Percentiles rank a stretch among this genome's conserved stretches.
phyloP scores from a whole-genome alignment of 2,329 filamentous ascomycete species.

The Pyricularia sp. region DNA sequence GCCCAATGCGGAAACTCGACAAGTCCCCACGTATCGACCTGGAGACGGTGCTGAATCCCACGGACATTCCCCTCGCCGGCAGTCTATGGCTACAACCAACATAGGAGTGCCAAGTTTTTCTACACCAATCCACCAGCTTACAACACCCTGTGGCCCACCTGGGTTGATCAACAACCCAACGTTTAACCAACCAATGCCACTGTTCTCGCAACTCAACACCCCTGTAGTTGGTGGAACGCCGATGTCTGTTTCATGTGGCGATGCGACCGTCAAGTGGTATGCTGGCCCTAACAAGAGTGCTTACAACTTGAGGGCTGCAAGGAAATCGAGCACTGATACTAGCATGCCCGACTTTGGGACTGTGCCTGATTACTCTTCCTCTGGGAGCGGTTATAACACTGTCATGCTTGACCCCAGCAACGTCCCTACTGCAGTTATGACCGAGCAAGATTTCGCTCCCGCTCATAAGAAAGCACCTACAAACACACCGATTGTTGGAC shows the following conservation, averaged over 20 bases:
- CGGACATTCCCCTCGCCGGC: slow-evolving; percentile 49
- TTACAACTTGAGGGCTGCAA: slow-evolving; percentile 8
- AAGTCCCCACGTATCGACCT: slow-evolving; percentile 27
- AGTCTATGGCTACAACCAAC: slow-evolving; percentile 9
- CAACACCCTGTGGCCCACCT: neutral
- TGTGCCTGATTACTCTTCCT: slow-evolving; percentile 8
- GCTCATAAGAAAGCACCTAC: slow-evolving; percentile 27
- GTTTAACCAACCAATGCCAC: neutral
- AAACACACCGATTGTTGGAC: slow-evolving; percentile 29
- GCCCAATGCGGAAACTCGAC: slow-evolving; percentile 29
- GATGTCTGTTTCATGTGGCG: slow-evolving; percentile 18
- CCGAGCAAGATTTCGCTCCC: slow-evolving; percentile 21
- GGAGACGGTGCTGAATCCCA: slow-evolving; percentile 46
- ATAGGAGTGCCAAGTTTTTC: neutral
- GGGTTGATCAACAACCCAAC: slow-evolving; percentile 1
- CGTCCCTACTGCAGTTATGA: slow-evolving; percentile 19
- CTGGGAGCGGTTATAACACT: slow-evolving; percentile 9
- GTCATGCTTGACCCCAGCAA: slow-evolving; percentile 16
- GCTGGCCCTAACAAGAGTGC: neutral
- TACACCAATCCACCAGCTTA: neutral
- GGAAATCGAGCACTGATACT: slow-evolving; percentile 25
- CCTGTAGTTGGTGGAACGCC: slow-evolving; percentile 8
- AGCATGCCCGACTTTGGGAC: slow-evolving; percentile 31
- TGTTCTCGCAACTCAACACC: neutral
- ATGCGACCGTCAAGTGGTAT: slow-evolving; percentile 14